Evolutionary conservation across 257 asterid species (phyloP).

Genomic region (Ajuga chamaepitys): DNA sequence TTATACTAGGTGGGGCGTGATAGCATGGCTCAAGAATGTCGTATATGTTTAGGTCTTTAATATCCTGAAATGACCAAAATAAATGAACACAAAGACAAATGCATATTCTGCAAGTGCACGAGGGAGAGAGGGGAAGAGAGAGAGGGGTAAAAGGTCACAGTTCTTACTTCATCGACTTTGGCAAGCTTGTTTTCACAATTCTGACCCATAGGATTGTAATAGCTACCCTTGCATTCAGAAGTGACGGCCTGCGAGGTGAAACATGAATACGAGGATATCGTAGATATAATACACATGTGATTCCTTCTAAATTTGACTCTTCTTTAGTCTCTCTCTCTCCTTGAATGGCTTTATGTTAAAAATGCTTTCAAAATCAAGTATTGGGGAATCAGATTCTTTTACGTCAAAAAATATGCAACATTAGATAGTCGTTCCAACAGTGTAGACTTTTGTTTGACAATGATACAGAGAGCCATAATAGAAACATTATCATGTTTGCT

Average conservation of each 20-base stretch:
- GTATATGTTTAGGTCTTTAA: constrained; percentile 55
- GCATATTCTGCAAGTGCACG: too few relatives aligned
- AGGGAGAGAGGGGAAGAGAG: not conserved
- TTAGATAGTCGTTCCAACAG: too few relatives aligned
- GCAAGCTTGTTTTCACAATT: constrained; percentile 47
- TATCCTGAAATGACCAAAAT: constrained; percentile 36
- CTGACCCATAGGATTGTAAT: constrained; percentile 34
- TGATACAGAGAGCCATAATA: too few relatives aligned
- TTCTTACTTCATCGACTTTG: constrained; percentile 54
- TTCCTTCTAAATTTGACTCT: not conserved
- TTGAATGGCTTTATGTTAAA: not conserved
- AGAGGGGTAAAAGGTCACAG: too few relatives aligned
- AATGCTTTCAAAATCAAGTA: not conserved
- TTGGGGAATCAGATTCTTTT: not conserved
- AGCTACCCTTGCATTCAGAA: constrained; percentile 62
- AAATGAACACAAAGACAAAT: not conserved
- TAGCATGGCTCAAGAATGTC: constrained; percentile 94
- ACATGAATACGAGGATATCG: constrained; percentile 13
- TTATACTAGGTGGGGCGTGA: constrained; percentile 37
- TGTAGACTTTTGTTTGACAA: too few relatives aligned
- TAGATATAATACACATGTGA: not conserved
- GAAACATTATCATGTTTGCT: too few relatives aligned
- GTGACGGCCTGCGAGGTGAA: constrained; percentile 46
- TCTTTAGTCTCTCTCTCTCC: not conserved
- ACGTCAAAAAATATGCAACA: not conserved